Evolutionary conservation across 1,284 basidiomycete genomes (phyloP).

Genomic region (Peniophora sp.): DNA sequence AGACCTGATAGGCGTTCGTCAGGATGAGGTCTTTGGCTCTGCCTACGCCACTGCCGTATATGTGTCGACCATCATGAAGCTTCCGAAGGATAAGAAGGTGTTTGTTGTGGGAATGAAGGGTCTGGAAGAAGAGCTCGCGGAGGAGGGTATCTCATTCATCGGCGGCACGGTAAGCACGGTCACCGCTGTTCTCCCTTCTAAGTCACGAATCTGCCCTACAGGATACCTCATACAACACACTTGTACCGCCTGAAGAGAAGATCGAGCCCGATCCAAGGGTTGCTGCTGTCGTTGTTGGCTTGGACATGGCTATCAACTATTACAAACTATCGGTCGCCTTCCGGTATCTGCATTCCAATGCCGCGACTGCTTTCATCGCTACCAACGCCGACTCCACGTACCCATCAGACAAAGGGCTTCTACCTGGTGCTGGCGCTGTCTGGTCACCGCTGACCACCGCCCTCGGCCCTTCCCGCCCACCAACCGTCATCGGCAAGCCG

Average conservation of each 20-base stretch:
- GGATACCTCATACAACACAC: conserved; percentile 79
- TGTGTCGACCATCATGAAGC: conserved; percentile 80
- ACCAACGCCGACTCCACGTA: conserved; percentile 94
- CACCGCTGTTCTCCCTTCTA: not conserved
- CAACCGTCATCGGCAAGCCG: conserved; percentile 83
- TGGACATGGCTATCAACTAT: conserved; percentile 79
- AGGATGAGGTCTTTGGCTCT: conserved; percentile 96
- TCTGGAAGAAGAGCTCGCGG: conserved; percentile 85
- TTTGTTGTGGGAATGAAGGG: conserved; percentile 94
- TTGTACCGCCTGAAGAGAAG: conserved; percentile 66
- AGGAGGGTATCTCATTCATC: conserved; percentile 72
- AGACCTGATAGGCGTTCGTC: not conserved
- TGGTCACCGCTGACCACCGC: conserved; percentile 79
- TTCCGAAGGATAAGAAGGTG: conserved; percentile 89
- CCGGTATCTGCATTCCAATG: conserved; percentile 78
- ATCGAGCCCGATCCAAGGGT: conserved; percentile 71
- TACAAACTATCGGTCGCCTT: conserved; percentile 92
- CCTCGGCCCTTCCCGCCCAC: conserved; percentile 55
- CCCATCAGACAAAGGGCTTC: conserved; percentile 73
- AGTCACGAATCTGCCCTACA: conserved; percentile 21
- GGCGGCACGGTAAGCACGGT: conserved; percentile 74
- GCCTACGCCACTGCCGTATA: conserved; percentile 93
- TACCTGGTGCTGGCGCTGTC: conserved; percentile 82
- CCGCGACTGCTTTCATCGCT: conserved; percentile 79
- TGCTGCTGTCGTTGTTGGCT: conserved; percentile 86